phyloP scores from a whole-genome alignment of 2,329 filamentous ascomycete genomes.

The Talaromyces sp. region DNA sequence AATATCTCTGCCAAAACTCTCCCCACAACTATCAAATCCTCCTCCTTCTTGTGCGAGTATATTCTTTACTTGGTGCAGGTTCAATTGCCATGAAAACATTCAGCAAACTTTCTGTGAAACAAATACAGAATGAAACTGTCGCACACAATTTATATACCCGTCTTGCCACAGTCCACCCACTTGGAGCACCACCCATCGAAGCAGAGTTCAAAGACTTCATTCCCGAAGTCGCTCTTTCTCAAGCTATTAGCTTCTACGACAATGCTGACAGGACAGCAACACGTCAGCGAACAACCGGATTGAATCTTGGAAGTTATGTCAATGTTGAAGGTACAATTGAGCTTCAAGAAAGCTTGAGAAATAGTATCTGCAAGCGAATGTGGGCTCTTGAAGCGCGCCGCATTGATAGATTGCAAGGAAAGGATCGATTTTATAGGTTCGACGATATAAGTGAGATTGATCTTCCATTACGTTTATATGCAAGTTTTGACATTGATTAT shows the following conservation, averaged over 20 bases:
- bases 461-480: neutral
- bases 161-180: conserved; percentile 49
- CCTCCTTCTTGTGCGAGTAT: conserved; percentile 46
- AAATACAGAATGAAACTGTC: conserved; percentile 50
- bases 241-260: conserved; percentile 44
- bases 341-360: conserved; percentile 38
- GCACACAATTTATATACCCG: conserved; percentile 50
- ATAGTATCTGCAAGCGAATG: conserved; percentile 44
- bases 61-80: conserved; percentile 45
- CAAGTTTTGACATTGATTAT: conserved; percentile 10
- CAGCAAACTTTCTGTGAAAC: conserved; percentile 48
- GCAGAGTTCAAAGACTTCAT: conserved; percentile 44
- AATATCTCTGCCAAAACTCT: conserved; percentile 42
- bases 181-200: conserved; percentile 41
- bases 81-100: conserved; percentile 49
- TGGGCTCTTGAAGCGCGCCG: conserved; percentile 45
- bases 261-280: conserved; percentile 40
- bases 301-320: conserved; percentile 45
- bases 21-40: conserved; percentile 49
- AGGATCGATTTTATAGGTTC: conserved; percentile 36
- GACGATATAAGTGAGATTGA: conserved; percentile 38
- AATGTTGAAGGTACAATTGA: conserved; percentile 46
- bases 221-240: conserved; percentile 41
- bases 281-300: conserved; percentile 37
- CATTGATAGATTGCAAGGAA: conserved; percentile 41